Percentiles rank a stretch among this genome's conserved stretches.
Evolutionary conservation across 345 rosid genomes (phyloP).

Genomic region (Syzygium aqueum): DNA sequence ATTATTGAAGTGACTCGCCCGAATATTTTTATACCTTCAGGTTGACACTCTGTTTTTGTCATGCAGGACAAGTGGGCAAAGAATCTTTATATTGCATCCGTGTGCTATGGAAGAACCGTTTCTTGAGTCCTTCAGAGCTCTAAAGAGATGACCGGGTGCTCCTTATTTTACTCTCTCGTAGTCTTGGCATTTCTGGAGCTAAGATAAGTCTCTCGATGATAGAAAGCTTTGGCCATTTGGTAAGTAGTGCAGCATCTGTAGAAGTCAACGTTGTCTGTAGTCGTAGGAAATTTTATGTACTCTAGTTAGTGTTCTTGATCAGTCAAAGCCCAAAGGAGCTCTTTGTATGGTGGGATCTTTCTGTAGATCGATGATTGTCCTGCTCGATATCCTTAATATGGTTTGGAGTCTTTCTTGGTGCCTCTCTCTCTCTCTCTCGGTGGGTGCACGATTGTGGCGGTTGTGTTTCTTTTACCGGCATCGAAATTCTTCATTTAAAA

Average conservation of each 20-base stretch:
- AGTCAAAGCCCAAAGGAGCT: not conserved
- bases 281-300: not conserved
- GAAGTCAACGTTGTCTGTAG: not conserved
- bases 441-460: not conserved
- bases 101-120: conserved; percentile 34
- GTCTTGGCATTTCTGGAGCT: not conserved
- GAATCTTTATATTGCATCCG: conserved; percentile 11
- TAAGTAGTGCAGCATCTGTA: not conserved
- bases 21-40: not conserved
- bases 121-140: conserved; percentile 9
- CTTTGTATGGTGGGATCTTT: not conserved
- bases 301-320: not conserved
- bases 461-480: not conserved
- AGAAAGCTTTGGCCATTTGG: not conserved
- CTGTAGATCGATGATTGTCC: not conserved
- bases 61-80: conserved; percentile 38
- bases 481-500: not conserved
- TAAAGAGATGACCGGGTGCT: not conserved
- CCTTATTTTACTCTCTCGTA: not conserved
- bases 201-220: not conserved
- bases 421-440: not conserved
- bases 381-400: not conserved
- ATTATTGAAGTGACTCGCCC: not conserved
- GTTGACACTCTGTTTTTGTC: not conserved
- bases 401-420: not conserved